phyloP scores from a whole-genome alignment of 2,329 filamentous ascomycete genomes.

The Diatrype stigma region DNA sequence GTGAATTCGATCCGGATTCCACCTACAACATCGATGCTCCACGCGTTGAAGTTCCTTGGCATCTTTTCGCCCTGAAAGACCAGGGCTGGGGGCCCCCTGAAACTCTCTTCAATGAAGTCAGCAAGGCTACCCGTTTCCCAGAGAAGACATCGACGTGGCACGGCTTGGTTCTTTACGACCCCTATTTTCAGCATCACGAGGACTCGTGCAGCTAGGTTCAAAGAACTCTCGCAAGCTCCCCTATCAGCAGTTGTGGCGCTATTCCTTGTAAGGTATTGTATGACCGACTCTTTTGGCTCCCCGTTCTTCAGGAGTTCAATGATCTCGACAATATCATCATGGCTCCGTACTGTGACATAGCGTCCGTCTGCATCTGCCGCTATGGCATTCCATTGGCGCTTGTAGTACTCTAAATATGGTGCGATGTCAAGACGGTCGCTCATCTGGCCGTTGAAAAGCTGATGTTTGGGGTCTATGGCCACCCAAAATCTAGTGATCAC shows the following conservation, averaged over 20 bases:
- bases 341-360: neutral
- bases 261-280: neutral
- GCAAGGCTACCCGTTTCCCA: neutral
- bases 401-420: slow-evolving; percentile 6
- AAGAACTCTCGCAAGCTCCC: neutral
- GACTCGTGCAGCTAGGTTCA: neutral
- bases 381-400: slow-evolving; percentile 5
- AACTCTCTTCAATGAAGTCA: neutral
- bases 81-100: neutral
- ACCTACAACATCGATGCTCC: neutral
- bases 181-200: slow-evolving; percentile 1
- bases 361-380: slow-evolving; percentile 4
- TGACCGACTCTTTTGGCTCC: neutral
- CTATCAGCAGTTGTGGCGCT: no score
- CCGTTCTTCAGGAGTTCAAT: neutral
- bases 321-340: slow-evolving; percentile 5
- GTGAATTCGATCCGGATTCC: neutral
- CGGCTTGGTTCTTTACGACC: neutral
- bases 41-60: neutral
- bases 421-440: slow-evolving; percentile 2
- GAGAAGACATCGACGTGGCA: neutral
- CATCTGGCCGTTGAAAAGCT: neutral
- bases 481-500: neutral
- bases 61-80: neutral
- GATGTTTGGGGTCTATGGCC: no score